phyloP scores from a whole-genome alignment of 805 yeast species.

The Ogataea degrootiae region DNA sequence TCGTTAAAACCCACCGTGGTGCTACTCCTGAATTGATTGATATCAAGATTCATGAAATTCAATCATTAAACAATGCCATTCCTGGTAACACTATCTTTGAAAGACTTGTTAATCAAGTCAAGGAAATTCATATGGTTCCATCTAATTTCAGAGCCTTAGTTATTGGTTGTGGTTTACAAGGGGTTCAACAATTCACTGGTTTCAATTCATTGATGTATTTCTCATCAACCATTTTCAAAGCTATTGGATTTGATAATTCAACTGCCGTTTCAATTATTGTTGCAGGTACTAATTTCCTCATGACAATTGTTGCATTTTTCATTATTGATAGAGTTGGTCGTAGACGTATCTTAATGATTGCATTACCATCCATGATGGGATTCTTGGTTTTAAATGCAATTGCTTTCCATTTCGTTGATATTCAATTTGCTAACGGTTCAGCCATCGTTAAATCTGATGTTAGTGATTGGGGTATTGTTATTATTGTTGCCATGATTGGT shows the following conservation, averaged over 20 bases:
- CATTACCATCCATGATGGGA: slow-evolving; percentile 42
- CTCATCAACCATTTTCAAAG: slow-evolving; percentile 49
- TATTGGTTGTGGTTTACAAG: slow-evolving; percentile 54
- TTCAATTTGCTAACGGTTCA: slow-evolving; percentile 42
- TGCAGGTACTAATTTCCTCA: slow-evolving; percentile 52
- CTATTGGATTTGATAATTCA: slow-evolving; percentile 47
- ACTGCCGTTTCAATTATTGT: slow-evolving; percentile 50
- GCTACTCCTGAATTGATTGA: slow-evolving; percentile 36
- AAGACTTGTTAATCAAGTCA: slow-evolving; percentile 33
- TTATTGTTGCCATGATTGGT: slow-evolving; percentile 53
- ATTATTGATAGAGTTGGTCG: slow-evolving; percentile 50
- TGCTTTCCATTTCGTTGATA: slow-evolving; percentile 13
- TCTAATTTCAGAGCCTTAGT: slow-evolving; percentile 49
- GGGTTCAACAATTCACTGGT: slow-evolving; percentile 54
- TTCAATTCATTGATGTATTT: slow-evolving; percentile 56
- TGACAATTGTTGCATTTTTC: slow-evolving; percentile 44
- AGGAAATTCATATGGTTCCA: slow-evolving; percentile 35
- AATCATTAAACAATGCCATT: slow-evolving; percentile 21
- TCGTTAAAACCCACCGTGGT: slow-evolving; percentile 34
- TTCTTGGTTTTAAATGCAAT: slow-evolving; percentile 43
- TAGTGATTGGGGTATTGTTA: slow-evolving; percentile 82
- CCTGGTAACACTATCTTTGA: slow-evolving; percentile 21
- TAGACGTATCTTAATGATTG: slow-evolving; percentile 40
- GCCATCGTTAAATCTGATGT: slow-evolving; percentile 43
- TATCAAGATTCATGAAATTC: slow-evolving; percentile 41